Conservation (phyloP, 176 grass and related monocot genomes). For the Zea luxurians region DNA sequence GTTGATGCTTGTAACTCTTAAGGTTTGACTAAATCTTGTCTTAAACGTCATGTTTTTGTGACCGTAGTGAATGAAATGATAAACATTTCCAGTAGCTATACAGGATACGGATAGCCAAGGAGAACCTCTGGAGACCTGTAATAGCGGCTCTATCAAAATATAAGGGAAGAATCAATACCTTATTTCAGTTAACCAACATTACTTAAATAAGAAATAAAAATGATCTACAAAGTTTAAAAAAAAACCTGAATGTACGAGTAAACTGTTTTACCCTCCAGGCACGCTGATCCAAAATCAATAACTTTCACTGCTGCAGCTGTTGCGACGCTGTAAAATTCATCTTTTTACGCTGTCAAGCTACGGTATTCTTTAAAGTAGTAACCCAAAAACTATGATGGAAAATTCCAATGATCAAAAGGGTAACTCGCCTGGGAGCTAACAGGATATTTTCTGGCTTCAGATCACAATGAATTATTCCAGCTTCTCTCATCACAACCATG, state of each 20-base stretch:
- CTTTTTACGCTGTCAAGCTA: slow-evolving; percentile 28
- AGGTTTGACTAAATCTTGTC: neutral
- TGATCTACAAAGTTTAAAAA: slow-evolving; percentile 31
- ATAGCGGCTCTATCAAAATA: slow-evolving; percentile 88
- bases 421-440: slow-evolving; percentile 62
- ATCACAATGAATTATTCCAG: slow-evolving; percentile 99
- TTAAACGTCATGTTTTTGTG: neutral
- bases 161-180: slow-evolving; percentile 32
- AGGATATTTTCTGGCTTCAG: slow-evolving; percentile 99
- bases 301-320: slow-evolving; percentile 91
- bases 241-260: slow-evolving; percentile 97
- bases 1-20: neutral
- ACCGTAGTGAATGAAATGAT: slow-evolving; percentile 29
- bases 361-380: neutral
- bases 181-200: slow-evolving; percentile 35
- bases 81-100: slow-evolving; percentile 2
- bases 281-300: slow-evolving; percentile 99
- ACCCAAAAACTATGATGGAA: slow-evolving; percentile 30
- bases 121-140: slow-evolving; percentile 98
- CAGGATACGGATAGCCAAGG: slow-evolving; percentile 98
- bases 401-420: slow-evolving; percentile 23
- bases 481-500: slow-evolving; percentile 90
- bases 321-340: slow-evolving; percentile 58
- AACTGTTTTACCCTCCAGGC: slow-evolving; percentile 87
- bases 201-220: slow-evolving; percentile 24